Base-by-base conservation (phyloP, 257 asterid species). In the Solanum microdontum region DNA sequence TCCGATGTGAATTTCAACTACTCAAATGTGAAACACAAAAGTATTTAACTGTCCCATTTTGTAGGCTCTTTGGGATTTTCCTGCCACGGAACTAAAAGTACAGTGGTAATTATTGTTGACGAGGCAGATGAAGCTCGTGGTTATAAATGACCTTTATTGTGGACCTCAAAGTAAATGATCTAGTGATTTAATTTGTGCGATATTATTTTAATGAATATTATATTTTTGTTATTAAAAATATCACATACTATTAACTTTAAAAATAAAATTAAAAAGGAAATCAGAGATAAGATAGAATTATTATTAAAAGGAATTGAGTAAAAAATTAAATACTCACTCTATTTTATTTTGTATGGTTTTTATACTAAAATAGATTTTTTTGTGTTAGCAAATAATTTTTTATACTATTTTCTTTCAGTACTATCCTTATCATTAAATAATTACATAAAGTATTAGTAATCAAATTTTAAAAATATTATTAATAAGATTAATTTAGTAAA, bases 1-100 rank as follows among this genome's bases (percentile, higher is more conserved):
- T 69, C 2, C 2, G 0, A 13, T 11, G 0, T 13, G 0, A 69
- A 69, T 69, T 28, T 1, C 1, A 12, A 13, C 15, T 11, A 24
- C 0, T 26, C 14, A 17, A 12, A 11, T 24, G 12, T 21, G 26
- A 62, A 62, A 9, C 13, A 23, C 23, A 64, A 11, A 26, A 68
- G 4, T 26, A 28, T 43, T 12, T 70, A 32, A 1, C n/a, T 30
- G 6, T 15, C 13, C 40, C 76, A 69, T 69, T 30, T 70, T 70
- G 34, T 70, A 3, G 24, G 13, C 12, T 3, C 39, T 70, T 70
- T 30, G 3, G n/a, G 24, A 7, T 70, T 30, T 70, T 6, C 7
- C 23, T 14, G 37, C 39, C 76, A 69, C 76, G 5, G 9, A 69
- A 69, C 39, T 30, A 15, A 15, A 69, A 14, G 77, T 30, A 70